Evolutionary conservation across 768 basidiomycete species (phyloP), one percentile per base, ranked within the genome.

Genomic region (Cyclocybe cylindracea): DNA sequence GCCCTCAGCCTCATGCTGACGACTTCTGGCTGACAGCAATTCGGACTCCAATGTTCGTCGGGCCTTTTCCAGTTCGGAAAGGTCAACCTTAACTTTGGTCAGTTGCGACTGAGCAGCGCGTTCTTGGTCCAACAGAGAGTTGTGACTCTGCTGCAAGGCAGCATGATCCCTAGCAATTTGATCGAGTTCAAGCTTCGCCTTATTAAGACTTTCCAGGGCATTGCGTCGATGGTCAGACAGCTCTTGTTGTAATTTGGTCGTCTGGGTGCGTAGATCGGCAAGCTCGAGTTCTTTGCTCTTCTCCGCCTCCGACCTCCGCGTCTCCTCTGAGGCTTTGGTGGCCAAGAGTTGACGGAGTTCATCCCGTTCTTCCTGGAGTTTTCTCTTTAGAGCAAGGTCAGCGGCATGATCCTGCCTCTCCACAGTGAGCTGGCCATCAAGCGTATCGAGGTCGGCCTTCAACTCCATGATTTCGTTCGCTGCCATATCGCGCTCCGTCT

Each of bases 281-380:
- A 98, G 82, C 67, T 99, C 96, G 40, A 83, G 77, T 57, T 98
- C 94, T 61, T 87, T 91, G 69, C 89, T 88, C 68, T 86, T 87
- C 66, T 94, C 91, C 0, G 85, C 92, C 63, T 97, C 91, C 33
- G 78, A 80, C 13, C 91, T 82, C 31, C 87, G 86, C 7, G 83
- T 87, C 61, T 94, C 94, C 66, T 98, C 94, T 19, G 85, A 86
- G 0, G 86, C 81, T 67, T 94, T 97, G 1, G 90, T 89, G 41
- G 87, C 85, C 73, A 97, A 82, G 10, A 90, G 72, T n/a, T 81
- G 73, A 6, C 94, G 86, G 7, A 98, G 76, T 54, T 91, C 88
- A 60, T 96, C 94, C 9, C 97, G 74, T 67, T 97, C 95, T 37
- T 77, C 80, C 61, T 91, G 85, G 2, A 96, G 73, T 61, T 86